Base-by-base conservation (phyloP, 2,329 filamentous ascomycete species). In the Alternaria sp. region DNA sequence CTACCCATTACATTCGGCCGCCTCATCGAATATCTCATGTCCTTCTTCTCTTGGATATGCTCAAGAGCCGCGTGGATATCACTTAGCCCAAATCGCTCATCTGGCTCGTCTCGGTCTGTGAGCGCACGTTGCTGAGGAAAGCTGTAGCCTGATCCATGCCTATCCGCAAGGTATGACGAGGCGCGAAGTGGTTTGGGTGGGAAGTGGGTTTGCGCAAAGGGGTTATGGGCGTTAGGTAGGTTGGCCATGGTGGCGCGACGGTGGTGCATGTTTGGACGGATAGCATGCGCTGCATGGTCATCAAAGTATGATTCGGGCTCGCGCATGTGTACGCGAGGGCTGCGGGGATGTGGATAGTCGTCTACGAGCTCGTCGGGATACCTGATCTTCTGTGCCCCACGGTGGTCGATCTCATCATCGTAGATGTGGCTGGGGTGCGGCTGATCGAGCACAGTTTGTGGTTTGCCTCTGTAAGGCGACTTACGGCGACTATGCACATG, bases 181-280 rank as follows among this genome's bases (percentile, higher is more conserved):
- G 61, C 8, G 18, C 68, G 65, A 1, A 34, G 22, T 4, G 61
- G 65, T 5, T 54, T 59, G 18, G 66, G 52, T n/a, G 63, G 61
- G 43, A 55, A 59, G 43, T 59, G 48, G 0, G 38, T 8, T 4
- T 51, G 52, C 32, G 61, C 57, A 20, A 65, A 67, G 1, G 62
- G 54, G 26, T 67, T 66, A 1, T 34, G 38, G 1, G 8, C 28
- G 8, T 4, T 24, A 20, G 57, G 34, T 14, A 59, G 57, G 3
- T 46, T 18, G 12, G 64, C 61, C 5, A 54, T 32, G 26, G 58
- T 70, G 9, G 60, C 62, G 60, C 63, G 63, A n/a, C 66, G 67
- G 46, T 59, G 48, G 4, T 51, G 44, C 2, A 57, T 42, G 14
- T 28, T 22, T 2, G 61, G 67, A 2, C 60, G 63, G 7, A 42